Conservation (phyloP, 495 filamentous ascomycete species). For the Aspergillus diversus region DNA sequence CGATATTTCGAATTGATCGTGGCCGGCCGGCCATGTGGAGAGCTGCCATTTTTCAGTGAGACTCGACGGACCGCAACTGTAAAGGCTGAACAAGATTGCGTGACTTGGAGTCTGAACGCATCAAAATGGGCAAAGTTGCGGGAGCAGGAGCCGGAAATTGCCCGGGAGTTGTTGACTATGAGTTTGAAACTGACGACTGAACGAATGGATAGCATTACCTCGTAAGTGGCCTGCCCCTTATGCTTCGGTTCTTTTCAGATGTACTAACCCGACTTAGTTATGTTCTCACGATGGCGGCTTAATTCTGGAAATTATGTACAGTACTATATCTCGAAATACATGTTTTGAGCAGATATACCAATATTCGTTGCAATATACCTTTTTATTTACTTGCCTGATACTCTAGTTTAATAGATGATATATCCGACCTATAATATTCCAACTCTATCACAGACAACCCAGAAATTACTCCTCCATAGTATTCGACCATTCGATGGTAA, state of each 20-base stretch:
- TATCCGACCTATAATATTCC: too few species aligned
- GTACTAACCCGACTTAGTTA: conserved; percentile 28
- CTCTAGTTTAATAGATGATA: too few species aligned
- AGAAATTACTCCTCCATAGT: too few species aligned
- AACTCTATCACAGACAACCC: too few species aligned
- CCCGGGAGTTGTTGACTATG: conserved; percentile 80
- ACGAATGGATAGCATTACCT: conserved; percentile 87
- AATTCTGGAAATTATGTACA: conserved; percentile 3
- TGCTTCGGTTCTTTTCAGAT: not conserved
- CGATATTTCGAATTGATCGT: conserved; percentile 89
- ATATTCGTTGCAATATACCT: conserved; percentile 3
- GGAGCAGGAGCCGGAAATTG: conserved; percentile 70
- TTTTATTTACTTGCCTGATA: not conserved
- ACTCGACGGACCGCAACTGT: conserved; percentile 87
- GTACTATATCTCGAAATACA: not conserved
- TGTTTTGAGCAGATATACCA: not conserved
- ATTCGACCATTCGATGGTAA: too few species aligned
- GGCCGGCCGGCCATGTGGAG: conserved; percentile 91
- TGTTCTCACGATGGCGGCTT: conserved; percentile 43
- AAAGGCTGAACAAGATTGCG: conserved; percentile 75
- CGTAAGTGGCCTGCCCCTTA: conserved; percentile 46
- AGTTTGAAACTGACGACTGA: conserved; percentile 86
- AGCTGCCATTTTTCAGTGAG: conserved; percentile 93
- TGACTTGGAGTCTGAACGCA: conserved; percentile 77
- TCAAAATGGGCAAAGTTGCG: conserved; percentile 73